Base-by-base conservation (phyloP, 352 stramenopile species). In the Pythium utonaiense region DNA sequence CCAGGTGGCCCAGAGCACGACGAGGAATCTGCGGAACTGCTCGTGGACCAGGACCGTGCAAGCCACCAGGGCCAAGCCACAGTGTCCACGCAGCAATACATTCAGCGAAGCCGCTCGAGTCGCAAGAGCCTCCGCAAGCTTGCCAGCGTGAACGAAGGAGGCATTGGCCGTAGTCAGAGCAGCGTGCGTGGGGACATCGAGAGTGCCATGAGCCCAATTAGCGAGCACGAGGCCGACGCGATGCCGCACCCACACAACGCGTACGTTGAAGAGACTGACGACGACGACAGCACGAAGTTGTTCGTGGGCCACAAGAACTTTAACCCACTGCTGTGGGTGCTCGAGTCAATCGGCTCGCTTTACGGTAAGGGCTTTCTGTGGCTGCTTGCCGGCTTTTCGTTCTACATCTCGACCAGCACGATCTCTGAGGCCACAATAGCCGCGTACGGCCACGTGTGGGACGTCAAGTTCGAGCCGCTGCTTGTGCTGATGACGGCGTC, bases 401-500 rank as follows among this genome's bases (percentile, higher is more conserved):
- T 85, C 47, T 90, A 88, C 69, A 77, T 86, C 24, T 67, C 62
- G 6, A 86, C 74, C 6, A 77, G 57, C 14, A 76, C 62, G 3
- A 73, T 90, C 50, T 72, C 60, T 10, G 67, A 84, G 28, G 66
- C 67, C 14, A 78, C 75, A 10, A 71, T 69, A 17, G 73, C 67
- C 0, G 53, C 66, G 7, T 87, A 79, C 33, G 80, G 80, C 6
- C 54, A 81, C 34, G 70, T 61, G 13, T 88, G 80, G 80, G 78
- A 90, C 42, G 64, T 90, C 41, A 90, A 86, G 62, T 81, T 90
- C 45, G 80, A 90, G 61, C 70, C 78, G 31, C 52, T 90, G 48
- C 73, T 90, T 3, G 80, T 90, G 48, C 62, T 90, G 28, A 90
- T 90, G 77, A 54, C 77, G 1, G 78, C 68, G 13, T 87, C 80